Conservation (phyloP, 352 stramenopile genomes). For the Plasmopara muralis region DNA sequence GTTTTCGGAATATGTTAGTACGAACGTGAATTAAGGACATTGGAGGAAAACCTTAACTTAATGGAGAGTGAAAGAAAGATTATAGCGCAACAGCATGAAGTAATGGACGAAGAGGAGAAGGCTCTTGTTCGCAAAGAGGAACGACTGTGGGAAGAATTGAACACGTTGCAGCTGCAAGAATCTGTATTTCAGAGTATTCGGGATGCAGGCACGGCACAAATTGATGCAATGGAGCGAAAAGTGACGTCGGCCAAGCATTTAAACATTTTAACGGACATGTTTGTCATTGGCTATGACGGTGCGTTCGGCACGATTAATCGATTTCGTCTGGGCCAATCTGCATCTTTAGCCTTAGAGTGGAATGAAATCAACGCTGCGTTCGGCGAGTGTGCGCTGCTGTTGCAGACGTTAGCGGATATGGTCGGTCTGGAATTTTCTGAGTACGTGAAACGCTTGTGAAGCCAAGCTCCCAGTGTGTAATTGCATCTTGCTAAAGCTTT, state of each 20-base stretch:
- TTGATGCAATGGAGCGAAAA: slow-evolving; percentile 51
- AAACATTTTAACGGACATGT: slow-evolving; percentile 72
- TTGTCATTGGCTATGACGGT: slow-evolving; percentile 65
- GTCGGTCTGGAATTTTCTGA: slow-evolving; percentile 63
- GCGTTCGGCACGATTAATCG: slow-evolving; percentile 80
- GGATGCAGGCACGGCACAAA: slow-evolving; percentile 43
- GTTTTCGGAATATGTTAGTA: slow-evolving; percentile 33
- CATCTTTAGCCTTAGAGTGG: slow-evolving; percentile 63
- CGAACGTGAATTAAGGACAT: slow-evolving; percentile 47
- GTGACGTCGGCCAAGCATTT: slow-evolving; percentile 36
- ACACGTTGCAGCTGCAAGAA: slow-evolving; percentile 42
- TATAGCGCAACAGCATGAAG: slow-evolving; percentile 42
- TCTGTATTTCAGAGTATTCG: slow-evolving; percentile 46
- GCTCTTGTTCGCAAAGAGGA: slow-evolving; percentile 47
- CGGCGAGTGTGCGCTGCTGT: slow-evolving; percentile 61
- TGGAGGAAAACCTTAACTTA: slow-evolving; percentile 54
- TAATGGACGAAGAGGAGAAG: slow-evolving; percentile 41
- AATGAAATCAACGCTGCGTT: slow-evolving; percentile 85
- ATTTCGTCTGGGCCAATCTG: slow-evolving; percentile 68
- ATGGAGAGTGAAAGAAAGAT: slow-evolving; percentile 64
- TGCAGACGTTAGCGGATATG: slow-evolving; percentile 51
- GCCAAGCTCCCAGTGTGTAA: not conserved
- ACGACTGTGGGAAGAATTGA: slow-evolving; percentile 51
- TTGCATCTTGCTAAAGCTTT: slow-evolving; percentile 2
- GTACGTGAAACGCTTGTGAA: slow-evolving; percentile 30